These are phyloP conservation scores for Penicillium capsulatum DNA, from an alignment of 2,329 filamentous ascomycete genomes.

Conservation along the genomic window DNA sequence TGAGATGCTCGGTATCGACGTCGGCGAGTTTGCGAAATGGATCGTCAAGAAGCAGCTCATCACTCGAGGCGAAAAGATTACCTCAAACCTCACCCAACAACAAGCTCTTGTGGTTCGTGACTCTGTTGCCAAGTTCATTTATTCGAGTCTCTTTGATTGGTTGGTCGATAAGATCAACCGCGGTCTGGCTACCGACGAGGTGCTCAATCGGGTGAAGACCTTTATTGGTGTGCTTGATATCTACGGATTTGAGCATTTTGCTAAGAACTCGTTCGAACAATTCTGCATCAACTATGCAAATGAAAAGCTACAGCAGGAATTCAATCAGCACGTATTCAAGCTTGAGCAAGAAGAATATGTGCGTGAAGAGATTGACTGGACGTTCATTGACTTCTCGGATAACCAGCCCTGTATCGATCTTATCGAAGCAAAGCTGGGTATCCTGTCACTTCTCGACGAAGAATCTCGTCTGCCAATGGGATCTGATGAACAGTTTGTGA, in stretches of 20 bases:
- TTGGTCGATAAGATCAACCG: conserved; percentile 94
- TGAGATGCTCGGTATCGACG: conserved; percentile 79
- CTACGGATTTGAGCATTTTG: conserved; percentile 98
- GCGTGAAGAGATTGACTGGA: conserved; percentile 96
- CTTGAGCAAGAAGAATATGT: conserved; percentile 98
- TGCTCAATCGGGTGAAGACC: conserved; percentile 73
- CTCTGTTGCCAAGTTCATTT: conserved; percentile 97
- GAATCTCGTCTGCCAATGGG: conserved; percentile 96
- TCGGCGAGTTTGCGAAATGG: conserved; percentile 88
- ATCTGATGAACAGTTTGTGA: conserved; percentile 93
- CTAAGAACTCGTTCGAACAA: conserved; percentile 99
- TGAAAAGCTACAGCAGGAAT: conserved; percentile 97
- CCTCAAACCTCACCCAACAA: conserved; percentile 87
- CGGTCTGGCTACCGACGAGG: conserved; percentile 82
- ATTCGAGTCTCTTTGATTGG: conserved; percentile 98
- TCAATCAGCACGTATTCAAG: conserved; percentile 99
- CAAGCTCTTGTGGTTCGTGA: conserved; percentile 93
- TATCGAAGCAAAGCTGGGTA: conserved; percentile 93
- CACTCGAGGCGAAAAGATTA: conserved; percentile 95
- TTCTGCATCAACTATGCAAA: conserved; percentile 99
- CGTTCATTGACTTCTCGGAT: conserved; percentile 98
- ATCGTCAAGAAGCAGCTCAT: conserved; percentile 98
- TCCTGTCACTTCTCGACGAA: conserved; percentile 88
- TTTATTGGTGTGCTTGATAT: conserved; percentile 99
- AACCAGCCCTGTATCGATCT: conserved; percentile 98